These are phyloP conservation scores for Pholiota molesta DNA, from an alignment of 768 basidiomycete species.

Conservation along the genomic window DNA sequence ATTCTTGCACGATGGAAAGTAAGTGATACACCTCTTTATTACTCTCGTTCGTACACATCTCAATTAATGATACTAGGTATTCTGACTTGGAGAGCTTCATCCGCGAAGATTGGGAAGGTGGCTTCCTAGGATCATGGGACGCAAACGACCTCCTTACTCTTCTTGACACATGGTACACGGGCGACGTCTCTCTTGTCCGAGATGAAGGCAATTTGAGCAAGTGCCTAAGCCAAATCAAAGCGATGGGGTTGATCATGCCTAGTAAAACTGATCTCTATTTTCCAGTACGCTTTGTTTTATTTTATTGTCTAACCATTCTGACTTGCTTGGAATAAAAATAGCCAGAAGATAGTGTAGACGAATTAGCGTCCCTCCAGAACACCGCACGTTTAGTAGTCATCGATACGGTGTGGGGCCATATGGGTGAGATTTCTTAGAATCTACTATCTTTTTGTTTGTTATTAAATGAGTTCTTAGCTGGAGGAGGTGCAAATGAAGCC, in stretches of 20 bases:
- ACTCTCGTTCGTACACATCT: background rate
- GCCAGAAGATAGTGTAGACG: constrained; percentile 58
- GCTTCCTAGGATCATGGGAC: constrained; percentile 48
- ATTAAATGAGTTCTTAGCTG: constrained; percentile 34
- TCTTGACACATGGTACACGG: constrained; percentile 51
- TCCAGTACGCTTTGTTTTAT: constrained; percentile 35
- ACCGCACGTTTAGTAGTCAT: constrained; percentile 52
- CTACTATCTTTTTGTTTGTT: background rate
- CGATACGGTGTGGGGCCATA: constrained; percentile 60
- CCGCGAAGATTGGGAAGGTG: constrained; percentile 53
- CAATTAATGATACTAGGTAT: constrained; percentile 32
- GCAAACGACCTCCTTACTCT: constrained; percentile 57
- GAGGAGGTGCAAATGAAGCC: constrained; percentile 40
- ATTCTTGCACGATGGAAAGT: constrained; percentile 46
- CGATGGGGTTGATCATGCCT: constrained; percentile 59
- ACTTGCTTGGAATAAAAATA: constrained; percentile 23
- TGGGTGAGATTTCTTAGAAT: constrained; percentile 37
- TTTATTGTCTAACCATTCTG: background rate
- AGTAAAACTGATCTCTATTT: constrained; percentile 64
- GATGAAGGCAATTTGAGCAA: constrained; percentile 45
- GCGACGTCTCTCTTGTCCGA: constrained; percentile 48
- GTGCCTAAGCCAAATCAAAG: constrained; percentile 45
- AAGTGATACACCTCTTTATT: constrained; percentile 9
- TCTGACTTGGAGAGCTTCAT: constrained; percentile 51
- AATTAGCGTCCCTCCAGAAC: constrained; percentile 44